Conservation (phyloP, 345 rosid species). For the Arabis hirsuta region DNA sequence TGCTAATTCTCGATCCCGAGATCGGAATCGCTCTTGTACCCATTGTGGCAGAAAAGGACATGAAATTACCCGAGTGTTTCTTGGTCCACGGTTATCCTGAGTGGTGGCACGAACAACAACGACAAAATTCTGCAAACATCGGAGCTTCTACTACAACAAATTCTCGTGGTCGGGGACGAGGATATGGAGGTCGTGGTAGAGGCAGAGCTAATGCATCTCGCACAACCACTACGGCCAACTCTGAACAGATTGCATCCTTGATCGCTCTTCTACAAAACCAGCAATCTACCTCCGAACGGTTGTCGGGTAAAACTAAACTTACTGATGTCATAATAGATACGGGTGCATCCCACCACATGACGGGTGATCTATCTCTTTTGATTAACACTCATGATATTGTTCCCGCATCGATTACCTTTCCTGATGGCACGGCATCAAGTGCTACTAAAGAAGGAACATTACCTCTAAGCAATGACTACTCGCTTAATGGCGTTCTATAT, state of each 20-base stretch:
- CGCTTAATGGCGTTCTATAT: neutral
- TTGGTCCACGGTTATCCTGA: neutral
- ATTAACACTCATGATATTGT: neutral
- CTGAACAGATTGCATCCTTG: too few species aligned
- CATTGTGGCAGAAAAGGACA: neutral
- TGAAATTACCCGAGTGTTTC: neutral
- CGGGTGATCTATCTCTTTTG: neutral
- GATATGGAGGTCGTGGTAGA: neutral
- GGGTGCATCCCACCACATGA: too few species aligned
- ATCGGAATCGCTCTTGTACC: neutral
- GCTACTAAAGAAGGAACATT: neutral
- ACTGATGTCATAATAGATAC: neutral
- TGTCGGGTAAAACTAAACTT: neutral
- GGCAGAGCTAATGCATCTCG: neutral
- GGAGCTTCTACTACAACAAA: too few species aligned
- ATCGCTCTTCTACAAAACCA: neutral
- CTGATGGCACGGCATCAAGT: neutral
- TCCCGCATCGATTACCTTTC: neutral
- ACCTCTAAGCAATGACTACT: neutral
- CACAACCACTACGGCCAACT: too few species aligned
- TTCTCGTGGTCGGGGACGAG: too few species aligned
- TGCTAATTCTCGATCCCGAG: neutral
- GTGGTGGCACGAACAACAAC: neutral
- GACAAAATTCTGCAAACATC: too few species aligned
- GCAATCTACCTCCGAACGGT: neutral